phyloP scores from a whole-genome alignment of 495 filamentous ascomycete species.

The Aspergillus wentii region DNA sequence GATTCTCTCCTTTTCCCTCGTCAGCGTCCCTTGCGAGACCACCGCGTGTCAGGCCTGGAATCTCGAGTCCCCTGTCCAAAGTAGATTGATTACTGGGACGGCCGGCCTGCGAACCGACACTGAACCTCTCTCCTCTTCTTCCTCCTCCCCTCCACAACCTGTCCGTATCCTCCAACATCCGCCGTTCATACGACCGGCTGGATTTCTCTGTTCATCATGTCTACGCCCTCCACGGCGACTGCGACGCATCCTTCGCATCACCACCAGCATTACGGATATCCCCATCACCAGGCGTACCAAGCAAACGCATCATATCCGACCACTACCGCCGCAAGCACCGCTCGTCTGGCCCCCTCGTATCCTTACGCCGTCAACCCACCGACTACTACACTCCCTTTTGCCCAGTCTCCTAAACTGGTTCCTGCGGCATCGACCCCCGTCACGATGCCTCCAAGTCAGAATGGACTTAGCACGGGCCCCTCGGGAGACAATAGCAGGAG shows the following conservation, averaged over 20 bases:
- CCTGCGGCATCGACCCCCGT: conserved; percentile 31
- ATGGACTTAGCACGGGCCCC: conserved; percentile 20
- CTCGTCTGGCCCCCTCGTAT: conserved; percentile 48
- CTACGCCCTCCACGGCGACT: conserved; percentile 77
- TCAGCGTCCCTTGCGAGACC: conserved; percentile 9
- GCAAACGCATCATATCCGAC: conserved; percentile 50
- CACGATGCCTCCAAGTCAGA: conserved; percentile 23
- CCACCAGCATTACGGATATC: conserved; percentile 63
- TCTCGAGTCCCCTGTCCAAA: conserved; percentile 44
- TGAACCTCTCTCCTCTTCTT: neutral
- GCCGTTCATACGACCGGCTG: conserved; percentile 29
- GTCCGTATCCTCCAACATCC: conserved; percentile 55
- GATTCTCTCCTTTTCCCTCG: neutral
- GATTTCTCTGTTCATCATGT: conserved; percentile 54
- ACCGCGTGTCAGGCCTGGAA: conserved; percentile 1
- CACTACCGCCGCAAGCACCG: conserved; percentile 43
- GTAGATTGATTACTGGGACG: conserved; percentile 18
- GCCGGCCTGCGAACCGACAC: neutral
- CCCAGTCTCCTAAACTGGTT: conserved; percentile 28
- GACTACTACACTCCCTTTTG: conserved; percentile 34
- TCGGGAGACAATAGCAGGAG: conserved; percentile 56
- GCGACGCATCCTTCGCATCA: conserved; percentile 65
- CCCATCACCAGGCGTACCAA: conserved; percentile 62
- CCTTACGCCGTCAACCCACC: conserved; percentile 41
- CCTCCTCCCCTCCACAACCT: conserved; percentile 1